phyloP scores from a whole-genome alignment of 2,329 filamentous ascomycete genomes.

The Conoideocrella luteorostrata region DNA sequence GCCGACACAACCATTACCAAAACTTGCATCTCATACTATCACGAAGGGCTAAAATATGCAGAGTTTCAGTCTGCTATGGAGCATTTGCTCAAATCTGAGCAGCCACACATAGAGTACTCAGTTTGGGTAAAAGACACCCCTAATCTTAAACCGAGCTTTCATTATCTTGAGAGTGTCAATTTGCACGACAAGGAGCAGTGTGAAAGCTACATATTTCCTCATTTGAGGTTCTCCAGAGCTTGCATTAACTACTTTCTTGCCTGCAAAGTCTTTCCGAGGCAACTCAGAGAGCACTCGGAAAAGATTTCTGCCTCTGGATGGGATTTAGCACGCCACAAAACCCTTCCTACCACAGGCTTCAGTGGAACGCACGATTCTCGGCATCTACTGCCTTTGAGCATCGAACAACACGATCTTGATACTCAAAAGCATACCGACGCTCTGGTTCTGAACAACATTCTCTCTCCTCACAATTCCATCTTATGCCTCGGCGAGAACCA shows the following conservation, averaged over 20 bases:
- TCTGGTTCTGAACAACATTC: slow-evolving; percentile 39
- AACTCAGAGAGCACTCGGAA: slow-evolving; percentile 53
- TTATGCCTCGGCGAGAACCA: no score
- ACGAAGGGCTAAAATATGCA: slow-evolving; percentile 46
- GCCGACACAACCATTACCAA: slow-evolving; percentile 60
- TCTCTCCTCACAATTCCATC: no score
- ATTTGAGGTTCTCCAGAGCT: slow-evolving; percentile 41
- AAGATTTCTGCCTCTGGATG: slow-evolving; percentile 60
- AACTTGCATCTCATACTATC: slow-evolving; percentile 63
- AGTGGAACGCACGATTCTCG: slow-evolving; percentile 65
- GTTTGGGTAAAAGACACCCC: no score
- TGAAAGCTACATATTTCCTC: slow-evolving; percentile 40
- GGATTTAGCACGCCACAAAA: no score
- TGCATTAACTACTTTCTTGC: slow-evolving; percentile 57
- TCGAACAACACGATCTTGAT: slow-evolving; percentile 54
- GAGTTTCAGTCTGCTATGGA: no score
- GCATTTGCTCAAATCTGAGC: no score
- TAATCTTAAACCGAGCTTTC: no score
- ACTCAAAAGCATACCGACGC: slow-evolving; percentile 55
- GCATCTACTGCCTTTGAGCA: slow-evolving; percentile 51
- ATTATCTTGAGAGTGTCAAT: no score
- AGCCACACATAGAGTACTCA: no score
- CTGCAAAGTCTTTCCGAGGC: slow-evolving; percentile 49
- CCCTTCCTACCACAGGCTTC: slow-evolving; percentile 68
- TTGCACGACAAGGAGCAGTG: slow-evolving; percentile 46